Evolutionary conservation across 2,329 filamentous ascomycete species (phyloP).

Genomic region (Penicillium sp.): DNA sequence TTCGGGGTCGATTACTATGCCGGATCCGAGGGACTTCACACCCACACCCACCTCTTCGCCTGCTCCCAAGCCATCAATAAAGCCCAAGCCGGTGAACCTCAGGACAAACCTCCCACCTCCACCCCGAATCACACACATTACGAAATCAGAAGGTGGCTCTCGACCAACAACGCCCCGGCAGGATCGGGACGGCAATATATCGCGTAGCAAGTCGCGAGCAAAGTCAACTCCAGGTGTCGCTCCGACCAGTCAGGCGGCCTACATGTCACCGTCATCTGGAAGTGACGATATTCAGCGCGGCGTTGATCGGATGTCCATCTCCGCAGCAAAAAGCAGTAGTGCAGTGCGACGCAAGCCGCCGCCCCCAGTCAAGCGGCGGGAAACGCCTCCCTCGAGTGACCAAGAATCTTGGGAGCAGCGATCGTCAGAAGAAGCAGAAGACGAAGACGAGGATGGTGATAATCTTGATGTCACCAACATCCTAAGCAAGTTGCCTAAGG

Average conservation of each 20-base stretch:
- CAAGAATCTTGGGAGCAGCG: slow-evolving; percentile 50
- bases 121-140: slow-evolving; percentile 16
- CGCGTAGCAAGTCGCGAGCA: slow-evolving; percentile 23
- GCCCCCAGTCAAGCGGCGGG: slow-evolving; percentile 43
- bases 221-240: slow-evolving; percentile 27
- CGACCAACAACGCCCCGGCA: slow-evolving; percentile 21
- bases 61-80: slow-evolving; percentile 38
- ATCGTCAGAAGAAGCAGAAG: slow-evolving; percentile 52
- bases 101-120: slow-evolving; percentile 31
- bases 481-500: slow-evolving; percentile 76
- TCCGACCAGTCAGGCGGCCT: slow-evolving; percentile 11
- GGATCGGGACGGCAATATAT: slow-evolving; percentile 18
- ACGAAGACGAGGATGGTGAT: slow-evolving; percentile 50
- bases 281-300: slow-evolving; percentile 40
- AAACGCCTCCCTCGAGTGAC: slow-evolving; percentile 52
- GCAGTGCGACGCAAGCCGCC: slow-evolving; percentile 30
- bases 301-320: slow-evolving; percentile 31
- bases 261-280: slow-evolving; percentile 35
- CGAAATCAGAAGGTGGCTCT: slow-evolving; percentile 33
- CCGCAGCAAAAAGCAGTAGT: slow-evolving; percentile 23
- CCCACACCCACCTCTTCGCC: slow-evolving; percentile 24
- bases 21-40: slow-evolving; percentile 29
- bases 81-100: slow-evolving; percentile 44
- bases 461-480: slow-evolving; percentile 66
- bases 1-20: slow-evolving; percentile 21